Percentiles rank a stretch among this genome's conserved stretches.
Evolutionary conservation across 2,329 filamentous ascomycete genomes (phyloP).

Genomic region (Venturia oleaginea): DNA sequence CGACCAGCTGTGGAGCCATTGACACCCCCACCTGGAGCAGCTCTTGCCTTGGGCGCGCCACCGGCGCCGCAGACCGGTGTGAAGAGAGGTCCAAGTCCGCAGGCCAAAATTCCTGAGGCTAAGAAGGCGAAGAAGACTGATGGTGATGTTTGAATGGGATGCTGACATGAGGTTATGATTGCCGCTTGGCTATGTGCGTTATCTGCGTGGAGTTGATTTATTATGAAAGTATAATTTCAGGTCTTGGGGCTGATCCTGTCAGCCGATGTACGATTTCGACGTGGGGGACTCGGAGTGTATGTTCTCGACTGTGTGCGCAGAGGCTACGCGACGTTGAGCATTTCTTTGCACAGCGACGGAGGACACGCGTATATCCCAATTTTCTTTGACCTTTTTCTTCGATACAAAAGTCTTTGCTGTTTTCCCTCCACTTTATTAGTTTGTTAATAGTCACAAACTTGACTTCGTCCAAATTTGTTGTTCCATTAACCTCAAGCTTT

Average conservation of each 20-base stretch:
- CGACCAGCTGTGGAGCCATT: conserved; percentile 13
- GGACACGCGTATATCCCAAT: too few species aligned
- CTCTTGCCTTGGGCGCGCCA: neutral
- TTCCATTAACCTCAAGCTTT: too few species aligned
- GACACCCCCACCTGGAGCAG: conserved; percentile 6
- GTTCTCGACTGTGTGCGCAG: too few species aligned
- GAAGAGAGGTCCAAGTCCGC: conserved; percentile 2
- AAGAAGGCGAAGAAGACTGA: conserved; percentile 10
- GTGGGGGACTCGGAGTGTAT: too few species aligned
- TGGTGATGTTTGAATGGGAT: neutral
- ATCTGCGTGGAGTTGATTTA: neutral
- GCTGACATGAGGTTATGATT: neutral
- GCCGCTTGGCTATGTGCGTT: neutral
- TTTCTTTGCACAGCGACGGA: too few species aligned
- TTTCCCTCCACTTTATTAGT: too few species aligned
- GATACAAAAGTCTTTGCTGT: too few species aligned
- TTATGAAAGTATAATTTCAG: neutral
- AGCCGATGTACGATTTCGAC: too few species aligned
- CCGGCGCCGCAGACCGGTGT: neutral
- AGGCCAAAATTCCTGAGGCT: neutral
- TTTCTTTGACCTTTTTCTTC: too few species aligned
- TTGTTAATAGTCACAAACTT: too few species aligned
- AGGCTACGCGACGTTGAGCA: too few species aligned
- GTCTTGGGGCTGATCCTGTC: neutral
- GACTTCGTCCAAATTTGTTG: too few species aligned